phyloP scores from a whole-genome alignment of 1,284 basidiomycete species.

The Apiotrichum montevideense region DNA sequence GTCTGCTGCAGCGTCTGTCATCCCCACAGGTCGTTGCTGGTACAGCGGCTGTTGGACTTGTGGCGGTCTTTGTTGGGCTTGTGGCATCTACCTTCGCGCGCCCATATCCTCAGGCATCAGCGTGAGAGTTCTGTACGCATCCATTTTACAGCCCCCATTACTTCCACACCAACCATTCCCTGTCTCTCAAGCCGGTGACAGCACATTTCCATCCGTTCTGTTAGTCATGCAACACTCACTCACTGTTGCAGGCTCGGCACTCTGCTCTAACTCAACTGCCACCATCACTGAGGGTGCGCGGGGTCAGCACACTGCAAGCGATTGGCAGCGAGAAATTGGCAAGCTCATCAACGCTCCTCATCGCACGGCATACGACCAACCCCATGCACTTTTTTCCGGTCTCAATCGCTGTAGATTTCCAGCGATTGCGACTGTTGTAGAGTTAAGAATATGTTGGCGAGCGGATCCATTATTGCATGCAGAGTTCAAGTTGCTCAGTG shows the following conservation, averaged over 20 bases:
- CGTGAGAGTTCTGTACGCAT: not conserved
- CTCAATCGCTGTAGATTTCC: too few relatives aligned
- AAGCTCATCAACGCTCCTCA: too few relatives aligned
- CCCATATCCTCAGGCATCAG: not conserved
- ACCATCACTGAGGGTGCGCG: not conserved
- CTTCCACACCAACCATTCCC: not conserved
- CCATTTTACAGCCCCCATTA: not conserved
- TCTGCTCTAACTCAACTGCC: constrained; percentile 7
- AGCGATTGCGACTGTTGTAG: too few relatives aligned
- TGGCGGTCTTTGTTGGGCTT: constrained; percentile 42
- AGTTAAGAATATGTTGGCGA: too few relatives aligned
- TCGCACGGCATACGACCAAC: too few relatives aligned
- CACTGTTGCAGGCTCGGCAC: constrained; percentile 11
- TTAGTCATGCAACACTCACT: constrained; percentile 2
- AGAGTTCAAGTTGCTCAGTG: too few relatives aligned
- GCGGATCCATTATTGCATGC: too few relatives aligned
- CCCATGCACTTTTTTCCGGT: too few relatives aligned
- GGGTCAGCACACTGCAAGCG: too few relatives aligned
- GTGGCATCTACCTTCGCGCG: constrained; percentile 35
- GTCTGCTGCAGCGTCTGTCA: constrained; percentile 3
- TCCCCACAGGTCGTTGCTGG: constrained; percentile 26
- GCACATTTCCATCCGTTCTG: not conserved
- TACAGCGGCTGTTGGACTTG: constrained; percentile 31
- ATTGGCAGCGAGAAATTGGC: too few relatives aligned
- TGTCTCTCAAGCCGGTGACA: not conserved